A percentile compares a stretch with the other conserved stretches of the same genome.
These are phyloP conservation scores for Plectranthus barbatus DNA, from an alignment of 257 asterid species.

Conservation along the genomic window DNA sequence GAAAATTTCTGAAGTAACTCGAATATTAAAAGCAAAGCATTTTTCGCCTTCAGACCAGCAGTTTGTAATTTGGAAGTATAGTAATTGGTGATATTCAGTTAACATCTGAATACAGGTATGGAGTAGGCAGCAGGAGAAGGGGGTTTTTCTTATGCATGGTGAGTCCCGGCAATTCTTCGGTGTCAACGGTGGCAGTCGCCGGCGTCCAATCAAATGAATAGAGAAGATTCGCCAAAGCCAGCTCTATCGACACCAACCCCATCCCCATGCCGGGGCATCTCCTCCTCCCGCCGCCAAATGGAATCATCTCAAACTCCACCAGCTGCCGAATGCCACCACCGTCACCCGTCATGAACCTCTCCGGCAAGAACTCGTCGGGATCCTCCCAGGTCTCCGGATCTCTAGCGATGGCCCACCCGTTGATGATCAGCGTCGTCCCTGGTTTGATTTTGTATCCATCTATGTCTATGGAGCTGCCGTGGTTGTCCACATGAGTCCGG, in stretches of 20 bases:
- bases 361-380: slow-evolving; percentile 24
- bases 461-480: neutral
- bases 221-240: slow-evolving; percentile 24
- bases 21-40: too few relatives aligned
- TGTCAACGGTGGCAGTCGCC: slow-evolving; percentile 8
- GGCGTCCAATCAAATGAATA: slow-evolving; percentile 18
- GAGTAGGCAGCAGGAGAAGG: slow-evolving; percentile 10
- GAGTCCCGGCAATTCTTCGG: slow-evolving; percentile 22
- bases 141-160: slow-evolving; percentile 33
- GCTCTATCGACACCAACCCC: slow-evolving; percentile 19
- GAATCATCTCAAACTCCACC: slow-evolving; percentile 12
- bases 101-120: too few relatives aligned
- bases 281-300: slow-evolving; percentile 30
- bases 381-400: slow-evolving; percentile 26
- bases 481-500: slow-evolving; percentile 9
- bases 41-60: too few relatives aligned
- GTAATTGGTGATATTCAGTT: too few relatives aligned
- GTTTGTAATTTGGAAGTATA: too few relatives aligned
- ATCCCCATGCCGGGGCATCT: slow-evolving; percentile 27
- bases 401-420: slow-evolving; percentile 32
- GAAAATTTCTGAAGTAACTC: too few relatives aligned
- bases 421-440: slow-evolving; percentile 22
- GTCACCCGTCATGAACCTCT: slow-evolving; percentile 11
- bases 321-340: too few relatives aligned
- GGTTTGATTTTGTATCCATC: slow-evolving; percentile 14